A percentile compares a stretch with the other conserved stretches of the same genome.
phyloP scores from a whole-genome alignment of 2,329 filamentous ascomycete genomes.

The Peltaster fructicola region DNA sequence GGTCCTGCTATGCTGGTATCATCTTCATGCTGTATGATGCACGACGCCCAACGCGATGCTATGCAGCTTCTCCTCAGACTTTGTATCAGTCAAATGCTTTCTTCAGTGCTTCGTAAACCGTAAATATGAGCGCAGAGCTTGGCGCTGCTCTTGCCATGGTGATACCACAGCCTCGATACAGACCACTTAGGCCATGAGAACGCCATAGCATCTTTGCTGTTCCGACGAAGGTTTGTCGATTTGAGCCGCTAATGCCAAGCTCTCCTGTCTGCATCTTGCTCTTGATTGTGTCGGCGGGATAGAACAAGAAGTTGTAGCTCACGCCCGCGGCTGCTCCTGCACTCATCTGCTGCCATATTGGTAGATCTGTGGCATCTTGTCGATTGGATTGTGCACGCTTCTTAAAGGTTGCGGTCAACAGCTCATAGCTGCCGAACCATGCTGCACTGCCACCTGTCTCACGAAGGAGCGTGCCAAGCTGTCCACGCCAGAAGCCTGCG shows the following conservation, averaged over 20 bases:
- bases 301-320: slow-evolving; percentile 93
- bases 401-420: slow-evolving; percentile 49
- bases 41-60: too few species aligned
- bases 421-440: slow-evolving; percentile 90
- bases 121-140: slow-evolving; percentile 96
- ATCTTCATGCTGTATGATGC: too few species aligned
- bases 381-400: slow-evolving; percentile 27
- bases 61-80: too few species aligned
- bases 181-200: slow-evolving; percentile 61
- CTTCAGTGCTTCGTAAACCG: slow-evolving; percentile 79
- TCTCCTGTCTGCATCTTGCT: slow-evolving; percentile 88
- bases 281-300: slow-evolving; percentile 94
- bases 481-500: slow-evolving; percentile 83
- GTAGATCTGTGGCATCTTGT: slow-evolving; percentile 34
- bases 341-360: slow-evolving; percentile 71
- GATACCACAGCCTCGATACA: slow-evolving; percentile 91
- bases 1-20: too few species aligned
- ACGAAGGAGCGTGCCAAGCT: slow-evolving; percentile 79
- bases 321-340: slow-evolving; percentile 80
- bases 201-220: slow-evolving; percentile 63
- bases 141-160: slow-evolving; percentile 76
- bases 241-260: slow-evolving; percentile 28
- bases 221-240: slow-evolving; percentile 48
- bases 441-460: slow-evolving; percentile 86
- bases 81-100: slow-evolving; percentile 36